These are phyloP conservation scores for Juglanconis sp. DNA, from an alignment of 2,329 filamentous ascomycete species.

Conservation along the genomic window DNA sequence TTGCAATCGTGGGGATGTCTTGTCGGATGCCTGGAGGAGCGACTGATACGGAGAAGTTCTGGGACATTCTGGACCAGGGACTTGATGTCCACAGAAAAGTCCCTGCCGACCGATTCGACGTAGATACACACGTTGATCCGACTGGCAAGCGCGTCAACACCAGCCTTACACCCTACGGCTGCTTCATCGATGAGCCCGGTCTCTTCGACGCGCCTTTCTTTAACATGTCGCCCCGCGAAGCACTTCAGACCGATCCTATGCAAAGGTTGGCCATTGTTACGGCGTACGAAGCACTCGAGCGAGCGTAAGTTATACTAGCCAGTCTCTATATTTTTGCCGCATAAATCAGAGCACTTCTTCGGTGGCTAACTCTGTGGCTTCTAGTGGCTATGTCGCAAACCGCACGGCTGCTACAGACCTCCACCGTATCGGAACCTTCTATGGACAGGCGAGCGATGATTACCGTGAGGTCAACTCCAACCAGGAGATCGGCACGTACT, in stretches of 20 bases:
- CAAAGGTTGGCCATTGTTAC: conserved; percentile 63
- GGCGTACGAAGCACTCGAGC: conserved; percentile 67
- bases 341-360: too few relatives aligned
- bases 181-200: conserved; percentile 60
- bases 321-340: too few relatives aligned
- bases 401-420: conserved; percentile 54
- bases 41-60: conserved; percentile 55
- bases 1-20: conserved; percentile 64
- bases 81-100: conserved; percentile 57
- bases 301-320: conserved; percentile 34
- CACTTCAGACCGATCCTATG: conserved; percentile 58
- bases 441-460: conserved; percentile 73
- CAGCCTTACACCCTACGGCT: conserved; percentile 34
- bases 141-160: conserved; percentile 61
- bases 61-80: conserved; percentile 60
- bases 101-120: conserved; percentile 46
- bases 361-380: too few relatives aligned
- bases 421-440: conserved; percentile 63
- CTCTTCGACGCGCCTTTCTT: conserved; percentile 69
- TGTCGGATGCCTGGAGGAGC: conserved; percentile 61
- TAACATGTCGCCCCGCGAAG: conserved; percentile 70
- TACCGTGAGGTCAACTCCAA: conserved; percentile 72
- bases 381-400: conserved; percentile 56
- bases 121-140: conserved; percentile 48
- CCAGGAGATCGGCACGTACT: conserved; percentile 59